Evolutionary conservation across 2,329 filamentous ascomycete species (phyloP), one percentile per base, ranked within the genome.

Genomic region (Akanthomyces dipterigenus): DNA sequence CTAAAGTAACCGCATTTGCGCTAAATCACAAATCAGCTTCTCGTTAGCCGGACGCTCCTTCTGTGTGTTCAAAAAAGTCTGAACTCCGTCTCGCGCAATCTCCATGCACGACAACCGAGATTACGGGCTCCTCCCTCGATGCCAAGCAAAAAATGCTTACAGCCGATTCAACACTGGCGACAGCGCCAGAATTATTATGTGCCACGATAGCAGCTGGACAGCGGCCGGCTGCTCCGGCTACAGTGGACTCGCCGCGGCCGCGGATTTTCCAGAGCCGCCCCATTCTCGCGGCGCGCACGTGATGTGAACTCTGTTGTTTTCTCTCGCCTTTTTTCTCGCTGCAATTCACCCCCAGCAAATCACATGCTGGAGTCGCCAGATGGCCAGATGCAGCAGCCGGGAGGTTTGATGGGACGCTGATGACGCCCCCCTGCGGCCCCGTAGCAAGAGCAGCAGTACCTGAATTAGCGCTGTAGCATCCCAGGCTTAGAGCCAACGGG

Each of bases 331-430:
- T n/a, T n/a, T n/a, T n/a, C n/a, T n/a, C n/a, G n/a, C n/a, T n/a
- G n/a, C n/a, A n/a, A n/a, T n/a, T 11, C n/a, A 22, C 22, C 53
- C n/a, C 64, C 67, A 67, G 67, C 67, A 65, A 68, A 72, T 73
- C 72, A 73, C 72, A 73, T 72, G 71, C 55, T 56, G 55, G 11
- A 28, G n/a, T n/a, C n/a, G n/a, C n/a, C n/a, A n/a, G 55, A 56
- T 56, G 55, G 26, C 31, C n/a, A 46, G 54, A 45, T 56, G 42
- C 54, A 46, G 16, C 40, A 46, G 28, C 54, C 40, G 26, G 28
- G 26, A 46, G n/a, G 36, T 38, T 38, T 46, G 40, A 31, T 16
- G 40, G n/a, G 53, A 42, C 24, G 26, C 8, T 22, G 43, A 16
- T 45, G 42, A 45, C 24, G 20, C 20, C 16, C 48, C 48, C 26